These are phyloP conservation scores for Coemansia sp. DNA, from an alignment of 192 early-diverging fungal genomes.

Conservation along the genomic window DNA sequence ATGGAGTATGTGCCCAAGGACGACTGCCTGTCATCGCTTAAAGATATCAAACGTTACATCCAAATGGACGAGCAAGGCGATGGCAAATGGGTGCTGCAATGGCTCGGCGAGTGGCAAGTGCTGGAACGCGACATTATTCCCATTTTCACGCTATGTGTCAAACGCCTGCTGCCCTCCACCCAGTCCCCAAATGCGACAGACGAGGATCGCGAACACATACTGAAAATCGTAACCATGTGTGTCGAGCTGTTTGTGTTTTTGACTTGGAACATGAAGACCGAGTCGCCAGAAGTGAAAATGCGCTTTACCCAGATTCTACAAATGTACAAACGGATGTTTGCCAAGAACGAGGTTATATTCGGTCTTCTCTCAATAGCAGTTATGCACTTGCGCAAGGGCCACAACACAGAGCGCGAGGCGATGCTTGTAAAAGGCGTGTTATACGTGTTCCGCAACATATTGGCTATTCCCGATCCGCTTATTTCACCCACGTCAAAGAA, in stretches of 20 bases:
- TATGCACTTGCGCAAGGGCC: constrained; percentile 26
- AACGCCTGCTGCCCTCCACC: constrained; percentile 17
- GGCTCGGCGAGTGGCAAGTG: constrained; percentile 74
- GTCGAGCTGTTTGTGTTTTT: constrained; percentile 86
- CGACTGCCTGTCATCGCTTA: constrained; percentile 80
- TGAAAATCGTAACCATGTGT: constrained; percentile 44
- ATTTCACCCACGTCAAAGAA: constrained; percentile 57
- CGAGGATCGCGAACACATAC: constrained; percentile 18
- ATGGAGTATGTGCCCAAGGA: constrained; percentile 75
- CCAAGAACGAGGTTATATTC: constrained; percentile 23
- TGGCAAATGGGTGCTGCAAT: constrained; percentile 60
- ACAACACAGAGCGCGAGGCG: constrained; percentile 25
- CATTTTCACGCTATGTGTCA: constrained; percentile 58
- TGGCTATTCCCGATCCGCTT: constrained; percentile 75
- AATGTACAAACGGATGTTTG: constrained; percentile 75
- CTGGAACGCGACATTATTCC: constrained; percentile 79
- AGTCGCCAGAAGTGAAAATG: constrained; percentile 40
- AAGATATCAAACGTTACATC: constrained; percentile 85
- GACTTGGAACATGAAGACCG: constrained; percentile 79
- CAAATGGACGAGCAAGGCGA: constrained; percentile 69
- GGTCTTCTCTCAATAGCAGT: constrained; percentile 33
- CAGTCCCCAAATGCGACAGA: constrained; percentile 13
- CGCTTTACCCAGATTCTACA: constrained; percentile 58
- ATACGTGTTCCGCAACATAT: constrained; percentile 76
- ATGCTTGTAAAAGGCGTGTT: constrained; percentile 60